Base-by-base conservation (phyloP, 345 rosid species). In the Gossypium australe region DNA sequence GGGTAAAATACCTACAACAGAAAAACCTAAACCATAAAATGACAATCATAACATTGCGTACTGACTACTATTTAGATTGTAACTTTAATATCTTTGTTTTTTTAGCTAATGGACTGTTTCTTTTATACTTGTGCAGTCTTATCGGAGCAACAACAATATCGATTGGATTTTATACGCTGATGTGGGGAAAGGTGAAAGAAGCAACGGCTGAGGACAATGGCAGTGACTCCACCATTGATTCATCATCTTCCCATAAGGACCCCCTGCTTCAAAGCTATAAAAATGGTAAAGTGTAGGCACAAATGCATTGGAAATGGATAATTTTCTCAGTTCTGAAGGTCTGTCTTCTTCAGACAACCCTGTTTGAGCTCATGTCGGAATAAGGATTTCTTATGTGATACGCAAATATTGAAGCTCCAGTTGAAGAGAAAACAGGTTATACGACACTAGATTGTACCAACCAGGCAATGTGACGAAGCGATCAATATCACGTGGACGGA, bases 151-250 rank as follows among this genome's bases (percentile, higher is more conserved):
- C 84, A 5, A 80, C 86, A 29, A 92, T 94, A 79, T 85, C 97
- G 1, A 48, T 87, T 0, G 97, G 98, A 58, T 94, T 94, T 75
- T 92, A 92, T 67, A 87, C 89, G 1, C 92, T 90, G 18, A 87
- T 94, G 86, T 94, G 98, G 98, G 97, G 97, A 9, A 90, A 94
- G 78, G 80, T 86, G 4, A 90, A 87, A 75, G 94, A 94, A 77
- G 91, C 80, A 17, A 67, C 81, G 52, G 77, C 49, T 18, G 90
- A 59, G 63, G 61, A 84, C 18, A 70, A 1, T 57, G 80, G 55
- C 4, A 75, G 18, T 70, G 70, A 64, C 62, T 75, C 69, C 67
- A 78, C 56, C 74, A 56, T 47, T 12, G 75, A 71, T 13, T 66
- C 79, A 51, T 58, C 74, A n/a, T 69, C 77, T 17, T 49, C 82